Conservation (phyloP, 1,139 yeast species). For the Yamadazyma buinensis region DNA sequence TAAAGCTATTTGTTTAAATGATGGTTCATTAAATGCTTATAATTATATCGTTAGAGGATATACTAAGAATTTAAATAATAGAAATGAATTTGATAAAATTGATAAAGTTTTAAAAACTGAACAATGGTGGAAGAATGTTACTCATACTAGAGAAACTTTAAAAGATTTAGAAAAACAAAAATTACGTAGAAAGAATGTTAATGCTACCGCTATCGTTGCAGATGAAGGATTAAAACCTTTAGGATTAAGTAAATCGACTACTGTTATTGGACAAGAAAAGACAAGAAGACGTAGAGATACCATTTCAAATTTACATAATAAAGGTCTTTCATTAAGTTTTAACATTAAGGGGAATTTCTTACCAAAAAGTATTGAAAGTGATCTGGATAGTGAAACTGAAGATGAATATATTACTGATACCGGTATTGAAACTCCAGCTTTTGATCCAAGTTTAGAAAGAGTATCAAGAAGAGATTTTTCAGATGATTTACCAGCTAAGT, state of each 20-base stretch:
- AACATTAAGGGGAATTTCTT: conserved; percentile 53
- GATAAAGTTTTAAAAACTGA: conserved; percentile 32
- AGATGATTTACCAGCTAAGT: conserved; percentile 10
- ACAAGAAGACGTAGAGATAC: conserved; percentile 41
- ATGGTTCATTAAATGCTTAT: conserved; percentile 60
- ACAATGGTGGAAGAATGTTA: conserved; percentile 67
- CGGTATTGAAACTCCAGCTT: background rate
- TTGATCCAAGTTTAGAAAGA: background rate
- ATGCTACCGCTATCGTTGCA: background rate
- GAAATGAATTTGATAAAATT: conserved; percentile 26
- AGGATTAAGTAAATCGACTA: conserved; percentile 16
- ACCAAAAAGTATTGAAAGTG: conserved; percentile 19
- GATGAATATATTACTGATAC: conserved; percentile 18
- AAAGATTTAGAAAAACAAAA: conserved; percentile 29
- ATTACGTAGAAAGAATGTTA: conserved; percentile 8
- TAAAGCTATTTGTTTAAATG: conserved; percentile 63
- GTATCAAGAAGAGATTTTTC: background rate
- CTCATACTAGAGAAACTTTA: conserved; percentile 49
- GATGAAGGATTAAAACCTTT: conserved; percentile 17
- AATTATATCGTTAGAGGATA: conserved; percentile 74
- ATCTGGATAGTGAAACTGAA: conserved; percentile 14
- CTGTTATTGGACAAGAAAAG: background rate
- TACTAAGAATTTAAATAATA: conserved; percentile 24
- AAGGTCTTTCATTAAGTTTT: conserved; percentile 64
- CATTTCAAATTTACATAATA: conserved; percentile 58